Evolutionary conservation across 305 asterid species (phyloP).

Genomic region (Rubia occidens): DNA sequence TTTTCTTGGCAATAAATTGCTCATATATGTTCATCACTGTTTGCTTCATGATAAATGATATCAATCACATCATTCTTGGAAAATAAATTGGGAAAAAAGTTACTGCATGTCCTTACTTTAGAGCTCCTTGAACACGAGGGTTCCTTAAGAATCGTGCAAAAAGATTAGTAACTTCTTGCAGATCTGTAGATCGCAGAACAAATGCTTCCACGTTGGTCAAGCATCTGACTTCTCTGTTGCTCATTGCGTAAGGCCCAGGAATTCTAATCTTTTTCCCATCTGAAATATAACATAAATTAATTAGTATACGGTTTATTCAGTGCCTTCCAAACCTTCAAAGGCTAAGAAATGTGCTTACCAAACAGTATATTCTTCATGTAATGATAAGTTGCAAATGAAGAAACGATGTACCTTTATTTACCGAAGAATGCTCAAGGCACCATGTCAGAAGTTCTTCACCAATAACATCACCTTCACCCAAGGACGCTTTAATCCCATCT

Average conservation of each 20-base stretch:
- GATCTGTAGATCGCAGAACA: slow-evolving; percentile 55
- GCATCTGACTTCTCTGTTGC: slow-evolving; percentile 59
- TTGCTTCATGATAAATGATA: not conserved
- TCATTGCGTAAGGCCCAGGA: slow-evolving; percentile 46
- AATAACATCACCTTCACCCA: slow-evolving; percentile 66
- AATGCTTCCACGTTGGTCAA: slow-evolving; percentile 63
- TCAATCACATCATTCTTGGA: not conserved
- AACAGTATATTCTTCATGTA: not conserved
- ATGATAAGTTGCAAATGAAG: not conserved
- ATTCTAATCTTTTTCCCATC: slow-evolving; percentile 48
- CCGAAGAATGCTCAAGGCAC: slow-evolving; percentile 29
- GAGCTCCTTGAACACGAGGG: slow-evolving; percentile 66
- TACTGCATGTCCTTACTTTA: slow-evolving; percentile 38
- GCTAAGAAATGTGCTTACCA: not conserved
- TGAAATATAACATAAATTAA: slow-evolving; percentile 16
- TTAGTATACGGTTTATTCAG: not conserved
- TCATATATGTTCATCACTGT: not conserved
- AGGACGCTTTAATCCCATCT: slow-evolving; percentile 41
- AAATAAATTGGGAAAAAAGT: not conserved
- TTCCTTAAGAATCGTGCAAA: slow-evolving; percentile 59
- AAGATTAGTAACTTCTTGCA: slow-evolving; percentile 62
- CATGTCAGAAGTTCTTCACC: slow-evolving; percentile 93
- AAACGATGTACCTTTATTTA: slow-evolving; percentile 15
- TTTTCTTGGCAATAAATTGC: too few species aligned
- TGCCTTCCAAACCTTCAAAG: not conserved